Conservation (phyloP, 108 stramenopile species). For the Nannochloropsis gaditana region DNA sequence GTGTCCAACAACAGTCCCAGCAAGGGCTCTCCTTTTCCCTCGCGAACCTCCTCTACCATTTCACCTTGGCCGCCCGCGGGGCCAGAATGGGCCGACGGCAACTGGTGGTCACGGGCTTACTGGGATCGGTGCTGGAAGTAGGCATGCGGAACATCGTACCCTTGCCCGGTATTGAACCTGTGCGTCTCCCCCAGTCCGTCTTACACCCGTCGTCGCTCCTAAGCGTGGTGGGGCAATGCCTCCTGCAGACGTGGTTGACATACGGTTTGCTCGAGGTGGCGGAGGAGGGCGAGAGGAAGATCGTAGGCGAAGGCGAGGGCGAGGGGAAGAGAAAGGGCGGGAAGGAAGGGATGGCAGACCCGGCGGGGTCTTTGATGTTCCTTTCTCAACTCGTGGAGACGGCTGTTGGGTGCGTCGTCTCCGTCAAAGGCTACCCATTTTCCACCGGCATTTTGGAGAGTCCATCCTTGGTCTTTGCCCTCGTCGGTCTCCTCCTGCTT, state of each 20-base stretch:
- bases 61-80: neutral
- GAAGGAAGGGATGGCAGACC: slow-evolving; percentile 4
- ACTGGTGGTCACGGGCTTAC: neutral
- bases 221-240: slow-evolving; percentile 29
- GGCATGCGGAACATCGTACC: slow-evolving; percentile 22
- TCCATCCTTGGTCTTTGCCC: neutral
- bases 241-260: slow-evolving; percentile 23
- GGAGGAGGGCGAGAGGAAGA: neutral
- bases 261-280: neutral
- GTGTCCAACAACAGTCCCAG: neutral
- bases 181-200: slow-evolving; percentile 26
- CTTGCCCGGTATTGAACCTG: slow-evolving; percentile 18
- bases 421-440: neutral
- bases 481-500: neutral
- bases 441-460: neutral
- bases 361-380: neutral
- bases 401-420: neutral
- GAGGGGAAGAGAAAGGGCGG: neutral
- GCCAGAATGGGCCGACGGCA: slow-evolving; percentile 24
- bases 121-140: slow-evolving; percentile 14
- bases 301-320: neutral
- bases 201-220: slow-evolving; percentile 29
- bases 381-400: neutral
- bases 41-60: neutral
- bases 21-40: neutral